Evolutionary conservation across 768 basidiomycete species (phyloP).

Genomic region (Auricularia cornea): DNA sequence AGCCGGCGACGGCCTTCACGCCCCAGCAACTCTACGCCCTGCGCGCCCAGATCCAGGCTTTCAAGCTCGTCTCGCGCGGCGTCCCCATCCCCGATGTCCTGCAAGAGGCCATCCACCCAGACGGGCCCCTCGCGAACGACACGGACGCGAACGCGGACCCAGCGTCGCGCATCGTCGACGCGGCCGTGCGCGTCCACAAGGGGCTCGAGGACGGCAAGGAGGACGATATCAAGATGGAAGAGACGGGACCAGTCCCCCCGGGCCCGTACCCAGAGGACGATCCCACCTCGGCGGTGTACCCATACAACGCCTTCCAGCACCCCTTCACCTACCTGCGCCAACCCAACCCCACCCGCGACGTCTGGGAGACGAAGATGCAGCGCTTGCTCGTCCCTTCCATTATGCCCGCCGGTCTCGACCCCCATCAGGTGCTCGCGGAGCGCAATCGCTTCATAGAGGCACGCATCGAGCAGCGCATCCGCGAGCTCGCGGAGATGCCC

Average conservation of each 20-base stretch:
- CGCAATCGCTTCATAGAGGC: slow-evolving; percentile 87
- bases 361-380: slow-evolving; percentile 65
- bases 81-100: slow-evolving; percentile 60
- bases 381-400: slow-evolving; percentile 79
- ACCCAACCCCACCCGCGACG: slow-evolving; percentile 55
- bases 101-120: slow-evolving; percentile 51
- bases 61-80: slow-evolving; percentile 60
- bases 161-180: slow-evolving; percentile 58
- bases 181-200: slow-evolving; percentile 66
- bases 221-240: slow-evolving; percentile 44
- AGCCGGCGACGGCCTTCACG: slow-evolving; percentile 68
- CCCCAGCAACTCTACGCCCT: slow-evolving; percentile 64
- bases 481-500: slow-evolving; percentile 73
- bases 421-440: slow-evolving; percentile 84
- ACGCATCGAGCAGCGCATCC: slow-evolving; percentile 78
- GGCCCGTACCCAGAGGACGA: slow-evolving; percentile 75
- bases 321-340: slow-evolving; percentile 57
- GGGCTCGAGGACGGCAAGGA: slow-evolving; percentile 32
- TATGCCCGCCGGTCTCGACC: slow-evolving; percentile 88
- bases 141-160: slow-evolving; percentile 30
- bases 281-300: slow-evolving; percentile 72
- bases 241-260: slow-evolving; percentile 52
- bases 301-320: slow-evolving; percentile 83
- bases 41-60: slow-evolving; percentile 77
- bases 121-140: slow-evolving; percentile 45